Evolutionary conservation across 179 eudicot genomes (phyloP).

Genomic region (Vitellaria paradoxa): DNA sequence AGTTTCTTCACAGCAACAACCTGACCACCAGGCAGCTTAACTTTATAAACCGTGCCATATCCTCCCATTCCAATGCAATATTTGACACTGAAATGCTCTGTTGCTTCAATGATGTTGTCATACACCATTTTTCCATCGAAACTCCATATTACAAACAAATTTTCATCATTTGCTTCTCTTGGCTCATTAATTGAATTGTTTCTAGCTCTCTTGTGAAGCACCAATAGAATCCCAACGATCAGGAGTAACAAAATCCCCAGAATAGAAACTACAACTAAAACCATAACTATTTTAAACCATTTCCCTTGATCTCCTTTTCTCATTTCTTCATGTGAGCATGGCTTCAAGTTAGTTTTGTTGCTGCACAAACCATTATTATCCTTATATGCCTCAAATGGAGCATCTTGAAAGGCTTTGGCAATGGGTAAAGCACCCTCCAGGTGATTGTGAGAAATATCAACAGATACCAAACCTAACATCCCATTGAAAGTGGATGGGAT

Average conservation of each 20-base stretch:
- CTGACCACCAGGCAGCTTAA: constrained; percentile 11
- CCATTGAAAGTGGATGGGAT: neutral
- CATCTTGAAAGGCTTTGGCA: neutral
- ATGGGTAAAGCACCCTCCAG: neutral
- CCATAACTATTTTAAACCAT: neutral
- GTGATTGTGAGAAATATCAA: neutral
- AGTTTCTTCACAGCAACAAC: constrained; percentile 34
- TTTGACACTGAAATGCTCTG: neutral
- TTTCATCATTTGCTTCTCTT: neutral
- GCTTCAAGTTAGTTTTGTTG: neutral
- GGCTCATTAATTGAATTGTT: neutral
- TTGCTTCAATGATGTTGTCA: neutral
- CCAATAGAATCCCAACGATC: neutral
- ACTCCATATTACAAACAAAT: neutral
- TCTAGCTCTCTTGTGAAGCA: neutral
- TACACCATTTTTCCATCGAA: neutral
- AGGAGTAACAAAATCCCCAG: neutral
- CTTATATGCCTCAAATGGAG: neutral
- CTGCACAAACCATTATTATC: constrained; percentile 2
- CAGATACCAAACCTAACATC: neutral
- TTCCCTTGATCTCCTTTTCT: neutral
- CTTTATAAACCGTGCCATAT: constrained; percentile 6
- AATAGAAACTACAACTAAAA: neutral
- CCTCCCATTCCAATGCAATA: neutral
- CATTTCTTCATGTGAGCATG: neutral